Base-by-base conservation (phyloP, 768 basidiomycete genomes). In the Kwoniella newhampshirensis region DNA sequence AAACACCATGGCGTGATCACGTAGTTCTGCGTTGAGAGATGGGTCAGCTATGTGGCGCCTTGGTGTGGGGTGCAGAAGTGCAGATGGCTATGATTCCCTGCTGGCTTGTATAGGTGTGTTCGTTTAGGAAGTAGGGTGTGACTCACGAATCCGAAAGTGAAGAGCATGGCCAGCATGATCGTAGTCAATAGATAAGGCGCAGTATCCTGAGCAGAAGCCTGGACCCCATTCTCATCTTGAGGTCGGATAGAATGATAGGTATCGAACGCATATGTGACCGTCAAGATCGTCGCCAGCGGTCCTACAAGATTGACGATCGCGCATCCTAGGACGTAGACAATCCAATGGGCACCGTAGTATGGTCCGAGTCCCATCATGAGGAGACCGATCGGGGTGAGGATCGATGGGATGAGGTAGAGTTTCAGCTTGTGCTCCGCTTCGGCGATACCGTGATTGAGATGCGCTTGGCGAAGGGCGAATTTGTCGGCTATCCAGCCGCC, bases 301-400 rank as follows among this genome's bases (percentile, higher is more conserved):
- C 62, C 58, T 21, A 39, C 53, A 18, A 58, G 15, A 25, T 59
- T 63, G 32, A 55, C 21, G 13, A 63, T 51, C 3, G 39, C 28
- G 23, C 25, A 41, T 11, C 62, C 62, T 12, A 59, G 18, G 45
- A 63, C 62, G 35, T 59, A 63, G 23, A 63, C 62, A n/a, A 63
- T 59, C 57, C 57, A 63, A 26, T 63, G 62, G 20, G 54, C 47
- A 11, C 50, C 57, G 43, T 63, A 63, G 35, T 54, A 53, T n/a
- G 62, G 57, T 37, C 62, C 62, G 15, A 63, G 43, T 27, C 62
- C 62, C 49, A 63, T 63, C 62, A 63, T 63, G 6, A 63, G 42
- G 20, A 63, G 42, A 7, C 57, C 62, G 35, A 59, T 46, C 13
- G 51, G 42, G n/a, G 32, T 54, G 17, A 47, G 36, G 25, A 63